Evolutionary conservation across 306 rosid genomes (phyloP).

Genomic region (Vigna trinervia): DNA sequence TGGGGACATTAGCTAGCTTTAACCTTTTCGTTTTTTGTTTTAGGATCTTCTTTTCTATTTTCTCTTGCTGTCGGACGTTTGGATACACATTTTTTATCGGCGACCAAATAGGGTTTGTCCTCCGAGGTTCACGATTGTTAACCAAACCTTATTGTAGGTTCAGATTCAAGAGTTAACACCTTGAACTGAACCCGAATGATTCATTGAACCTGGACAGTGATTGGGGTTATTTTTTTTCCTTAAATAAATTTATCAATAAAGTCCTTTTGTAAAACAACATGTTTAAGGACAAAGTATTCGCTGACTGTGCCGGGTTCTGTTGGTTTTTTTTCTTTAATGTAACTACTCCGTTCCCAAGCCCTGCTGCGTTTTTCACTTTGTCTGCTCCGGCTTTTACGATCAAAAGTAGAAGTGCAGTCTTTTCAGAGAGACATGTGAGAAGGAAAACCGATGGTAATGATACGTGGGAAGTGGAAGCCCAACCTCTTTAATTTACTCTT

Average conservation of each 20-base stretch:
- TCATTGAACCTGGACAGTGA: slow-evolving; percentile 58
- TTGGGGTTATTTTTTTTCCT: not conserved
- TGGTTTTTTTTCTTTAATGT: not conserved
- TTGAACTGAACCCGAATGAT: slow-evolving; percentile 4
- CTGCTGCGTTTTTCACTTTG: not conserved
- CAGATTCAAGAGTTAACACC: slow-evolving; percentile 6
- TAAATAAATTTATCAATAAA: not conserved
- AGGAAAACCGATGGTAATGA: slow-evolving; percentile 52
- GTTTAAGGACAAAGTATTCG: not conserved
- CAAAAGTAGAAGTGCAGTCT: slow-evolving; percentile 33
- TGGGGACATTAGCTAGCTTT: not conserved
- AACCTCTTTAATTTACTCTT: slow-evolving; percentile 43
- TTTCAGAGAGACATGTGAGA: slow-evolving; percentile 47
- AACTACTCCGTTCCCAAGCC: not conserved
- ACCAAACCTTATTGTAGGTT: not conserved
- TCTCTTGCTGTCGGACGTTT: slow-evolving; percentile 20
- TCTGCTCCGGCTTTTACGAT: slow-evolving; percentile 28
- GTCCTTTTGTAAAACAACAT: not conserved
- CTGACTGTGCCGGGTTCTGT: not conserved
- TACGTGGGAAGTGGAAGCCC: slow-evolving; percentile 50
- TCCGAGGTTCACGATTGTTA: slow-evolving; percentile 25
- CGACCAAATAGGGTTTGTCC: slow-evolving; percentile 32
- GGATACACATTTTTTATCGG: slow-evolving; percentile 19
- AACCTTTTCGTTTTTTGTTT: not conserved
- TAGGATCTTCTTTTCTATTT: not conserved